A percentile compares a stretch with the other conserved stretches of the same genome.
Evolutionary conservation across 1,284 basidiomycete genomes (phyloP).

Genomic region (Anthracocystis setariae): DNA sequence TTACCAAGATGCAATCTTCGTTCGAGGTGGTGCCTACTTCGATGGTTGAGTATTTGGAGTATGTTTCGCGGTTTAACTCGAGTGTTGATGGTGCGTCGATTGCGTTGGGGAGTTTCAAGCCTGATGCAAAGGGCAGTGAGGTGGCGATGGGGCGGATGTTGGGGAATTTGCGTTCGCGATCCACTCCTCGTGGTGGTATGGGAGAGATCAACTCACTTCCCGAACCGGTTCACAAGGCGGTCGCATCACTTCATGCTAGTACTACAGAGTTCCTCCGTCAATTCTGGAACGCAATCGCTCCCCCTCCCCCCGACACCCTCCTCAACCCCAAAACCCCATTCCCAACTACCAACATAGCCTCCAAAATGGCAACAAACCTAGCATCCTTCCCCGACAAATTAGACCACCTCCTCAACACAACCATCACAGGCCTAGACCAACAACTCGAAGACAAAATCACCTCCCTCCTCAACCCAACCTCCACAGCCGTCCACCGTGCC

Average conservation of each 20-base stretch:
- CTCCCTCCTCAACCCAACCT: conserved; percentile 14
- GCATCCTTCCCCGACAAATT: conserved; percentile 7
- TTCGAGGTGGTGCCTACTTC: conserved; percentile 2
- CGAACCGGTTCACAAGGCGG: conserved; percentile 78
- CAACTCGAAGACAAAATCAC: conserved; percentile 11
- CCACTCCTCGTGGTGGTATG: conserved; percentile 3
- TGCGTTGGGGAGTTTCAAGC: conserved; percentile 12
- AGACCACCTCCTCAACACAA: conserved; percentile 4
- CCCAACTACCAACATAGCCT: too few relatives aligned
- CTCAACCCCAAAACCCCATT: too few relatives aligned
- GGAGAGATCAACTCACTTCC: conserved; percentile 75
- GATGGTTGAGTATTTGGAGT: conserved; percentile 15
- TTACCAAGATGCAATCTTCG: neutral
- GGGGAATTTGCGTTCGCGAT: conserved; percentile 19
- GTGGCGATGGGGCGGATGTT: conserved; percentile 20
- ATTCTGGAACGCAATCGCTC: conserved; percentile 90
- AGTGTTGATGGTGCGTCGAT: conserved; percentile 1
- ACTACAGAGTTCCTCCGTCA: conserved; percentile 95
- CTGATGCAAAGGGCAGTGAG: conserved; percentile 1
- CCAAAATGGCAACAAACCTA: conserved; percentile 43
- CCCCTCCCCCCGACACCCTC: conserved; percentile 63
- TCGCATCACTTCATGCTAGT: conserved; percentile 88
- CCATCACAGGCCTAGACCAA: conserved; percentile 19
- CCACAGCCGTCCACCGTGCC: conserved; percentile 19
- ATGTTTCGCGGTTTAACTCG: conserved; percentile 21